phyloP scores from a whole-genome alignment of 1,284 basidiomycete genomes.

The Filobasidium uniguttulatum region DNA sequence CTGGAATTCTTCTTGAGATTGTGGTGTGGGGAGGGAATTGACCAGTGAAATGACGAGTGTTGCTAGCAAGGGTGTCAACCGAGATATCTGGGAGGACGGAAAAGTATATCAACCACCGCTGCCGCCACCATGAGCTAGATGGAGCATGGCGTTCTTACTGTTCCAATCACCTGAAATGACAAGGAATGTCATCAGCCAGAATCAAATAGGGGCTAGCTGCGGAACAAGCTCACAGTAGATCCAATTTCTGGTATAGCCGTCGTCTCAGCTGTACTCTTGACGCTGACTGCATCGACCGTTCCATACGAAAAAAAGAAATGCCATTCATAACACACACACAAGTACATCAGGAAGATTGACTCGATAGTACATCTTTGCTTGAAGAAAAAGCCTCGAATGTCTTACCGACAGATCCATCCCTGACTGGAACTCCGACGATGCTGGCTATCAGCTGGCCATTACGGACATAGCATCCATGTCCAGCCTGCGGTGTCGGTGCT shows the following conservation, averaged over 20 bases:
- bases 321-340: not conserved
- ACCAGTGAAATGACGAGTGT: constrained; percentile 76
- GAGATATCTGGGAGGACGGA: constrained; percentile 54
- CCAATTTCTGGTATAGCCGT: constrained; percentile 36
- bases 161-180: constrained; percentile 25
- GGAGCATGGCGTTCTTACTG: constrained; percentile 18
- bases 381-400: constrained; percentile 29
- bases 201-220: not conserved
- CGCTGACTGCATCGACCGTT: constrained; percentile 26
- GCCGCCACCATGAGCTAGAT: not conserved
- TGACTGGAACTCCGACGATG: constrained; percentile 51
- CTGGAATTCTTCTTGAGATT: constrained; percentile 73
- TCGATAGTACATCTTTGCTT: too few species aligned
- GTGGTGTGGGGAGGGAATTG: constrained; percentile 72
- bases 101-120: constrained; percentile 40
- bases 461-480: constrained; percentile 55
- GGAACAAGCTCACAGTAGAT: constrained; percentile 24
- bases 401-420: constrained; percentile 53
- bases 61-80: constrained; percentile 77
- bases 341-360: too few species aligned
- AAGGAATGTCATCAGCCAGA: not conserved
- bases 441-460: constrained; percentile 52
- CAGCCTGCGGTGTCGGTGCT: constrained; percentile 46
- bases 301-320: not conserved
- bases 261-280: constrained; percentile 29